These are phyloP conservation scores for Allodekkera sacchari DNA, from an alignment of 805 yeast genomes.

Conservation along the genomic window DNA sequence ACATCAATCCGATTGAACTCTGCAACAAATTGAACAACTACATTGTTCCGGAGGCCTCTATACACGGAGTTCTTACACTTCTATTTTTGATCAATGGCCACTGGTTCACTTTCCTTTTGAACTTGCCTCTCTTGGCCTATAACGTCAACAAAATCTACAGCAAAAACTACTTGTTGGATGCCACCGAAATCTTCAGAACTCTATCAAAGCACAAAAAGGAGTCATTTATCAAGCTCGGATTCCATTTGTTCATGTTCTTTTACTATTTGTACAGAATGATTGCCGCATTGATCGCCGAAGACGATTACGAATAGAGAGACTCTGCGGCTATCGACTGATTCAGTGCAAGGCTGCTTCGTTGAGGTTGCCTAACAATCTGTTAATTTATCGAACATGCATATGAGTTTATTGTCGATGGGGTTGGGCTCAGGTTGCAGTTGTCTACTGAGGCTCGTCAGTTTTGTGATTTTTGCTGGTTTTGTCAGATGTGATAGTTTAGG, in stretches of 20 bases:
- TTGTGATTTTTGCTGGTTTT: no score
- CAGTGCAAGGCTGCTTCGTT: no score
- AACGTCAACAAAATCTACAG: conserved; percentile 72
- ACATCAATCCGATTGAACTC: conserved; percentile 93
- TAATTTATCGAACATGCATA: no score
- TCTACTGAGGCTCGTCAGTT: neutral
- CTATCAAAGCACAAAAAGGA: conserved; percentile 89
- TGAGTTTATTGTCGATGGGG: neutral
- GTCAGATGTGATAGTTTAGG: no score
- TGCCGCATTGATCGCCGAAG: conserved; percentile 79
- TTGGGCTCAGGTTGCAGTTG: neutral
- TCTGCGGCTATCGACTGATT: no score
- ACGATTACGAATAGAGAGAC: conserved; percentile 13
- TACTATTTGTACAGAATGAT: conserved; percentile 94
- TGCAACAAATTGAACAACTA: conserved; percentile 88
- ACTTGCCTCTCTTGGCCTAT: conserved; percentile 76
- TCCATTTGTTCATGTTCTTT: conserved; percentile 88
- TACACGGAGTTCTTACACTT: conserved; percentile 64
- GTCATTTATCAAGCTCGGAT: conserved; percentile 81
- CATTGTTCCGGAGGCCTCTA: conserved; percentile 81
- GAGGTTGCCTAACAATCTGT: no score
- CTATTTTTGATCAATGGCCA: conserved; percentile 79
- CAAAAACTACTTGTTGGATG: conserved; percentile 84
- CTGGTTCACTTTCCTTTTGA: conserved; percentile 83
- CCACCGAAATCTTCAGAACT: conserved; percentile 95